Conservation (phyloP, 1,284 basidiomycete genomes). For the Phylloporus sp. region DNA sequence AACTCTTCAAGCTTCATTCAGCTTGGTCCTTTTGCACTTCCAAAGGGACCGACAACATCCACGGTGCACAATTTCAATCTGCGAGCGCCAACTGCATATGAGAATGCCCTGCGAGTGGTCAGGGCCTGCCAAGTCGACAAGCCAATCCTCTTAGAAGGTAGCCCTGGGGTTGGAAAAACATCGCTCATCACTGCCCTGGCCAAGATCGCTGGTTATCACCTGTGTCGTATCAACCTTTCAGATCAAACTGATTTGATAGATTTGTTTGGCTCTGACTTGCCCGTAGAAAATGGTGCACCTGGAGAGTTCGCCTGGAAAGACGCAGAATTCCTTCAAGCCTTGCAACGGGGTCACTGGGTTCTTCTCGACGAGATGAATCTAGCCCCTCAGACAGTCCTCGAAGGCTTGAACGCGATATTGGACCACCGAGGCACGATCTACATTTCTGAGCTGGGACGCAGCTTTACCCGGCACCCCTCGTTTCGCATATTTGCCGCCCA, state of each 20-base stretch:
- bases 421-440: constrained; percentile 97
- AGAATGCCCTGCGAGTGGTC: constrained; percentile 90
- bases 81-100: constrained; percentile 86
- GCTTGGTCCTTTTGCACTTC: constrained; percentile 82
- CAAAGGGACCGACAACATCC: constrained; percentile 59
- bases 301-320: constrained; percentile 98
- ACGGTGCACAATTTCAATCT: constrained; percentile 75
- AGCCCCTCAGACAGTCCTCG: constrained; percentile 94
- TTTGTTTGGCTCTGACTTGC: constrained; percentile 96
- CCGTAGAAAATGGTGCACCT: constrained; percentile 89
- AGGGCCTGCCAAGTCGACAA: constrained; percentile 92
- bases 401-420: constrained; percentile 95
- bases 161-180: constrained; percentile 99
- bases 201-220: constrained; percentile 76
- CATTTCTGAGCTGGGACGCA: constrained; percentile 93
- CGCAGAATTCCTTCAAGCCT: constrained; percentile 92
- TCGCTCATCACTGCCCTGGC: constrained; percentile 92
- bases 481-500: constrained; percentile 99
- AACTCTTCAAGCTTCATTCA: constrained; percentile 55
- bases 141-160: constrained; percentile 95
- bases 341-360: constrained; percentile 96
- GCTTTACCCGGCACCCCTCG: constrained; percentile 87
- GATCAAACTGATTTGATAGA: constrained; percentile 98
- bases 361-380: constrained; percentile 99
- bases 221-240: constrained; percentile 98